These are phyloP conservation scores for Graphilbum fragrans DNA, from an alignment of 2,329 filamentous ascomycete species.

Conservation along the genomic window DNA sequence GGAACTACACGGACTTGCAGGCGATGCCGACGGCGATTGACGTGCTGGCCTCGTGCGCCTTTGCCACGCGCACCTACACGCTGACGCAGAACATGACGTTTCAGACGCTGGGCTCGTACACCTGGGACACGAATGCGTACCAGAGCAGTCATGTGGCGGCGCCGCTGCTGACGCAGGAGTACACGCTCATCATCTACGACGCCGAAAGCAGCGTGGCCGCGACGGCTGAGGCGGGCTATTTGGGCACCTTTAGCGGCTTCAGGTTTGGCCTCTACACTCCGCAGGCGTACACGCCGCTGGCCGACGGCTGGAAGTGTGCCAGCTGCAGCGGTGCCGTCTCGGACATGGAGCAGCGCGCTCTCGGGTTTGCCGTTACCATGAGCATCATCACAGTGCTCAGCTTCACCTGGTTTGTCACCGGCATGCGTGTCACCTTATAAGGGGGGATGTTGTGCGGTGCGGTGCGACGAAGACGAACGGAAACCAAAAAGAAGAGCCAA, in stretches of 20 bases:
- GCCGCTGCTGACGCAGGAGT: conserved; percentile 40
- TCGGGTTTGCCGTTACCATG: conserved; percentile 41
- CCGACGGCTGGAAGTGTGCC: conserved; percentile 39
- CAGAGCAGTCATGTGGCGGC: conserved; percentile 30
- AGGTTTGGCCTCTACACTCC: conserved; percentile 46
- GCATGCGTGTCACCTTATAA: conserved; percentile 22
- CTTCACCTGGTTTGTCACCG: conserved; percentile 53
- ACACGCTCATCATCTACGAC: conserved; percentile 52
- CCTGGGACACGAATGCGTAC: conserved; percentile 45
- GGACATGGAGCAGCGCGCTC: conserved; percentile 30
- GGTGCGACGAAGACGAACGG: background rate
- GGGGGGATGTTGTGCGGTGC: background rate
- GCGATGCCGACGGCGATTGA: conserved; percentile 48
- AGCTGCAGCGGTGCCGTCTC: conserved; percentile 43
- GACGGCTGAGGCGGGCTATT: conserved; percentile 41
- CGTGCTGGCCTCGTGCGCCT: conserved; percentile 43
- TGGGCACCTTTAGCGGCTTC: conserved; percentile 33
- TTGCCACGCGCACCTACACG: conserved; percentile 41
- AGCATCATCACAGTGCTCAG: conserved; percentile 42
- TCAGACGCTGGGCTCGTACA: conserved; percentile 33
- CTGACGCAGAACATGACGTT: conserved; percentile 53
- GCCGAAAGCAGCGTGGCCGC: conserved; percentile 37
- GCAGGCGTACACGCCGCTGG: conserved; percentile 36
- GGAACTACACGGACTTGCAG: conserved; percentile 53
- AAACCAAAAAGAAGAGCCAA: background rate